phyloP scores from a whole-genome alignment of 352 stramenopile genomes.

The Sclerospora graminicola region DNA sequence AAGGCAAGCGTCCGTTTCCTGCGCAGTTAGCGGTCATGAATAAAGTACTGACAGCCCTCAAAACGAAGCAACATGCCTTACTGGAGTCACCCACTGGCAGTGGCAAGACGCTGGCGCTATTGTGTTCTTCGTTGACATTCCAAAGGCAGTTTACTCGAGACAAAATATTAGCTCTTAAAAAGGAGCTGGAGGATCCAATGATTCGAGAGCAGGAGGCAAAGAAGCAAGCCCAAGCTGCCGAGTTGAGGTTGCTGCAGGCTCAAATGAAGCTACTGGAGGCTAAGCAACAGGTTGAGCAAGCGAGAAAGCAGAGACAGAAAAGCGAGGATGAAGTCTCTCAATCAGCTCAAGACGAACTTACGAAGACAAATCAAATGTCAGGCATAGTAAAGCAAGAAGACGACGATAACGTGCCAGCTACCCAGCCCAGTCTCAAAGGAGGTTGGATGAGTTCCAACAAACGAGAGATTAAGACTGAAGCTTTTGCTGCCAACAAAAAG shows the following conservation, averaged over 20 bases:
- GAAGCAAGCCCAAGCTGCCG: slow-evolving; percentile 11
- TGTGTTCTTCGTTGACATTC: slow-evolving; percentile 79
- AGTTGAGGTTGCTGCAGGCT: slow-evolving; percentile 11
- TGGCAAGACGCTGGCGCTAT: slow-evolving; percentile 76
- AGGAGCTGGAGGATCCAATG: slow-evolving; percentile 4
- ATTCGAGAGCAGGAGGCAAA: slow-evolving; percentile 4
- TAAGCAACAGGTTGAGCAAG: slow-evolving; percentile 15
- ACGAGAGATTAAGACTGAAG: slow-evolving; percentile 6
- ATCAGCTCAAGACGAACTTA: slow-evolving; percentile 2
- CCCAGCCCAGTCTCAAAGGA: slow-evolving; percentile 11
- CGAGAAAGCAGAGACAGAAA: slow-evolving; percentile 5
- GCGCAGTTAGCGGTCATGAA: slow-evolving; percentile 83
- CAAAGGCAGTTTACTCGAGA: slow-evolving; percentile 46
- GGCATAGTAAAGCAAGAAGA: slow-evolving; percentile 2
- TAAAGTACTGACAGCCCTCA: slow-evolving; percentile 73
- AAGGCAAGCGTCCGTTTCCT: slow-evolving; percentile 74
- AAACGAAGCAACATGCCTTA: slow-evolving; percentile 70
- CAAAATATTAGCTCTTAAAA: slow-evolving; percentile 8
- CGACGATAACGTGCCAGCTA: slow-evolving; percentile 18
- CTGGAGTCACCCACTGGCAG: slow-evolving; percentile 79
- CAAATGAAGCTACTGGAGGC: slow-evolving; percentile 15
- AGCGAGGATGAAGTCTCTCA: slow-evolving; percentile 3
- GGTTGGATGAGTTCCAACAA: slow-evolving; percentile 15
- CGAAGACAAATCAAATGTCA: slow-evolving; percentile 6
- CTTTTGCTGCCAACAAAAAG: slow-evolving; percentile 16